These are phyloP conservation scores for Microstegium vimineum DNA, from an alignment of 176 grass and related monocot species.

Conservation along the genomic window DNA sequence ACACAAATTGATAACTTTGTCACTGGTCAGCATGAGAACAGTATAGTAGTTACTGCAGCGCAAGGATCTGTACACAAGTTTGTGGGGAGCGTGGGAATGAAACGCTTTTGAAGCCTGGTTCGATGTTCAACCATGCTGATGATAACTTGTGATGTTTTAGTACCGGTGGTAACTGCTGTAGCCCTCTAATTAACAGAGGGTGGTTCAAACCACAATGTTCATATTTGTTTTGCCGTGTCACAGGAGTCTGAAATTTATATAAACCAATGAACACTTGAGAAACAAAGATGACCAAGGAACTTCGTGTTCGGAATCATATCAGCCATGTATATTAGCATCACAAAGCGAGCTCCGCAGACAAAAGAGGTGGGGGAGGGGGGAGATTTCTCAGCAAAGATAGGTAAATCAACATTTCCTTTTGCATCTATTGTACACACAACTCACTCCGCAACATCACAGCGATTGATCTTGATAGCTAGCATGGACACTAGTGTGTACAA, in stretches of 20 bases:
- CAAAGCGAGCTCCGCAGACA: not conserved
- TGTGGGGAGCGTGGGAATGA: not conserved
- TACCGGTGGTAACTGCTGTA: not conserved
- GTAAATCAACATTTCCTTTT: not conserved
- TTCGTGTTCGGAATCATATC: not conserved
- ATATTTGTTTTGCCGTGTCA: not conserved
- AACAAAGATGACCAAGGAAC: not conserved
- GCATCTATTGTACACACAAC: not conserved
- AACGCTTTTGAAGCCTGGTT: not conserved
- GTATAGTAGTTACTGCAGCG: not conserved
- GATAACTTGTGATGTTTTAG: constrained; percentile 5
- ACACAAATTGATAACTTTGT: constrained; percentile 12
- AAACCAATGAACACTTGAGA: not conserved
- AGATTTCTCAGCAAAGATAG: not conserved
- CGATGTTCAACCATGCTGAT: not conserved
- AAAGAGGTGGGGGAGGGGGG: not conserved
- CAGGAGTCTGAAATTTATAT: not conserved
- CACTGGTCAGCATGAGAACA: not conserved
- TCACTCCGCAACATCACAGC: not conserved
- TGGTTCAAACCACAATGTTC: not conserved
- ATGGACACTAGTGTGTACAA: not conserved
- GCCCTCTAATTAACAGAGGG: not conserved
- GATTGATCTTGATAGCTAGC: constrained; percentile 10
- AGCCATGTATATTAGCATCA: not conserved
- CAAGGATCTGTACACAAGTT: not conserved